Evolutionary conservation across 805 yeast species (phyloP), one percentile per base, ranked within the genome.

Genomic region (Debaryomyces castellii): DNA sequence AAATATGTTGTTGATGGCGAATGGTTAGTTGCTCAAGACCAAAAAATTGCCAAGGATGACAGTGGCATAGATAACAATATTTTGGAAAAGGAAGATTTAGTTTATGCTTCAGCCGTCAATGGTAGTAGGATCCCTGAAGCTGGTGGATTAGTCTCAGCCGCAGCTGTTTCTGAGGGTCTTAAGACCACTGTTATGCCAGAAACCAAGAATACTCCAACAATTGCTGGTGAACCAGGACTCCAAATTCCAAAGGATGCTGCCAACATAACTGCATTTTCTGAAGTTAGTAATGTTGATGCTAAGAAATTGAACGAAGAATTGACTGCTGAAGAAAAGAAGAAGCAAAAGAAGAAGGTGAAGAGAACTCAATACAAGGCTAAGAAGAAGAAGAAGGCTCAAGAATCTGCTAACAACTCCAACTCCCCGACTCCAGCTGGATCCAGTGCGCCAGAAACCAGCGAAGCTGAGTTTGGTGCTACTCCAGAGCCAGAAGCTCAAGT

Each of bases 151-250:
- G 43, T 51, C 23, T 61, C 62, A 14, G 51, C 48, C 23, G 73
- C 40, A 6, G 28, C 22, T 7, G 37, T 2, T n/a, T 6, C 18
- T 22, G 45, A 42, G 18, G 54, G 49, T 20, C 48, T 63, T 25
- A 62, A 54, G 46, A 56, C 76, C 43, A 69, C 74, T 24, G 76
- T 69, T 24, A 48, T 69, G 59, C 75, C 76, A 16, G 44, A 55
- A 10, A 46, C 56, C 25, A 73, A 64, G 47, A 62, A 57, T 16
- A 43, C 58, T 33, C 72, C 66, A 43, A 67, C 69, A 47, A 55
- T 76, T 45, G 52, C 72, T 30, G 87, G 89, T 41, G 91, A 86
- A 58, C 89, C 94, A 23, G 96, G 96, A 39, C 75, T 87, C 49
- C 77, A 71, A 32, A 62, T 86, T 53, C 92, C 92, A 40, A 57